Conservation (phyloP, 202 grass and related monocot genomes). For the Zizania palustris region DNA sequence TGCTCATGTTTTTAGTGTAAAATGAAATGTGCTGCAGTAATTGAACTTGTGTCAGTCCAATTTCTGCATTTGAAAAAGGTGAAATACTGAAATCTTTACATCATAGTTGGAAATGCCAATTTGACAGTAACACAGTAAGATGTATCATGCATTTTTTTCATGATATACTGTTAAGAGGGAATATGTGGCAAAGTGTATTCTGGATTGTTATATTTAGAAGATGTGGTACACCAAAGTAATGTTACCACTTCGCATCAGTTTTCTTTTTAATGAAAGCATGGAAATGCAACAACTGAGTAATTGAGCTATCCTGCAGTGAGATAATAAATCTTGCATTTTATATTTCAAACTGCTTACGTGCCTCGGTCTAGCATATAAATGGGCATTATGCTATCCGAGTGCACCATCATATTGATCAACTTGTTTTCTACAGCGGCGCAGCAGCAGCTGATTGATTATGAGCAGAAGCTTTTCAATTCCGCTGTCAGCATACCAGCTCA, state of each 20-base stretch:
- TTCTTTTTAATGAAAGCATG: neutral
- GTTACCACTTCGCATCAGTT: slow-evolving; percentile 1
- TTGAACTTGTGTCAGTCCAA: neutral
- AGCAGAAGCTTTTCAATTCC: slow-evolving; percentile 69
- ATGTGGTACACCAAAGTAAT: slow-evolving; percentile 16
- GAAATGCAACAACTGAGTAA: neutral
- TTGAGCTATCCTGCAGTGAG: slow-evolving; percentile 7
- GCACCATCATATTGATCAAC: neutral
- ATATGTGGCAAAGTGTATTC: neutral
- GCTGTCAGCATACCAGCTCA: slow-evolving; percentile 17
- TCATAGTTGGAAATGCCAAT: neutral
- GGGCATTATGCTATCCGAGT: neutral
- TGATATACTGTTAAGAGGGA: slow-evolving; percentile 2
- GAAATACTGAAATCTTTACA: neutral
- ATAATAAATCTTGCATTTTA: slow-evolving; percentile 22
- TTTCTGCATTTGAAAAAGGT: slow-evolving; percentile 7
- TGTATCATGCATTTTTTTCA: neutral
- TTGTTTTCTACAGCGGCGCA: slow-evolving; percentile 57
- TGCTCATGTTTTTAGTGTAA: neutral
- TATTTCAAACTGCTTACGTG: neutral
- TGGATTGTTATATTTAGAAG: neutral
- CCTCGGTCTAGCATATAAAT: neutral
- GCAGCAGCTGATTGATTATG: slow-evolving; percentile 71
- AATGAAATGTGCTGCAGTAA: neutral
- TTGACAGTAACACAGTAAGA: neutral